Conservation (phyloP, 1,139 yeast species). For the Diutina neorugosa region DNA sequence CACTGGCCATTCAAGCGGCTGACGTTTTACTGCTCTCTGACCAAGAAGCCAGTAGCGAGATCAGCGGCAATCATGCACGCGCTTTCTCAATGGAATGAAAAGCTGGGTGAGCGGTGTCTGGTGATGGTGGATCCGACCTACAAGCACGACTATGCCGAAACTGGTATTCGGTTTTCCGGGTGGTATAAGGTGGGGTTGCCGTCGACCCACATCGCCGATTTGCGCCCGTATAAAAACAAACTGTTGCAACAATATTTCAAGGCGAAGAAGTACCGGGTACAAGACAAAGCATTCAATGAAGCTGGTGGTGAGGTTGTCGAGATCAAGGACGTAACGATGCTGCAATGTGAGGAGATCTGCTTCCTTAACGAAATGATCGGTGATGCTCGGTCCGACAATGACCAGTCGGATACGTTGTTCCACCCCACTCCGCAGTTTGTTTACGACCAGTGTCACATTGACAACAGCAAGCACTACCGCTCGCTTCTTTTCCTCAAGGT, state of each 20-base stretch:
- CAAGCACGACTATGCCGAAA: conserved; percentile 19
- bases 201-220: conserved; percentile 27
- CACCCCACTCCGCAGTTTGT: conserved; percentile 22
- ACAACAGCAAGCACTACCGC: conserved; percentile 16
- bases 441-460: conserved; percentile 15
- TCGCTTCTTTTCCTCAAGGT: conserved; percentile 26
- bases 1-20: conserved; percentile 37
- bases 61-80: conserved; percentile 28
- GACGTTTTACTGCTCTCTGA: conserved; percentile 24
- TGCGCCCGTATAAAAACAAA: conserved; percentile 22
- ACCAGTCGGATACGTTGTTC: conserved; percentile 25
- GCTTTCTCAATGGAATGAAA: conserved; percentile 22
- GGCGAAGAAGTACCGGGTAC: conserved; percentile 28
- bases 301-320: conserved; percentile 24
- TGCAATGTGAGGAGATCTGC: conserved; percentile 19
- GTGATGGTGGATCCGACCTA: conserved; percentile 28
- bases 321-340: conserved; percentile 13
- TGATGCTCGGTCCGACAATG: conserved; percentile 19
- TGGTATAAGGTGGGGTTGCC: conserved; percentile 26
- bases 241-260: conserved; percentile 22
- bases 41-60: conserved; percentile 28
- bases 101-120: conserved; percentile 18
- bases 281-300: conserved; percentile 19
- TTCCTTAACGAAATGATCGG: conserved; percentile 28
- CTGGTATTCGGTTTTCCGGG: conserved; percentile 25